Conservation (phyloP, 2,329 filamentous ascomycete genomes). For the Zymoseptoria ardabiliae region DNA sequence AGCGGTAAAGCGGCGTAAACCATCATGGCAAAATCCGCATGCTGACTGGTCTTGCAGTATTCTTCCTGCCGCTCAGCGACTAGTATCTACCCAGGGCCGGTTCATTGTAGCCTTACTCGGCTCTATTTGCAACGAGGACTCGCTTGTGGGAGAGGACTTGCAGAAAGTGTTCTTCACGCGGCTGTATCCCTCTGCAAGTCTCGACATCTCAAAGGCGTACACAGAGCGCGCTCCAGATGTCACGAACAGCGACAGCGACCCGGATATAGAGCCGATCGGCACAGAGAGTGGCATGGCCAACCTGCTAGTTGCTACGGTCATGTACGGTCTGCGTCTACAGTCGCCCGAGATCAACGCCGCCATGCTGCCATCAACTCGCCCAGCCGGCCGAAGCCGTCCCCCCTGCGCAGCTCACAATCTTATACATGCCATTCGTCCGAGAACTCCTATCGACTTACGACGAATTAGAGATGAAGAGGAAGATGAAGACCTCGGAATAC, state of each 20-base stretch:
- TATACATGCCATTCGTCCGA: not conserved
- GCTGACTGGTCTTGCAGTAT: not conserved
- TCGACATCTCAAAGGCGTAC: not conserved
- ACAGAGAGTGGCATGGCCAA: not conserved
- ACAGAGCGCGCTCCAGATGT: not conserved
- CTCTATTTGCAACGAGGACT: not conserved
- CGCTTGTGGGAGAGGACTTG: not conserved
- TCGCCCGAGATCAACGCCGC: not conserved
- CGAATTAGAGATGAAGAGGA: not conserved
- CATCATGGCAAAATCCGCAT: not conserved
- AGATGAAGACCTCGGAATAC: not conserved
- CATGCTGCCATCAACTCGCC: not conserved
- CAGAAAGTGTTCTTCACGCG: not conserved
- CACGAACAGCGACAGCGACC: not conserved
- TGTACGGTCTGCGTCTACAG: not conserved
- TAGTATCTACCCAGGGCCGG: not conserved
- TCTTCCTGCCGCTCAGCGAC: not conserved
- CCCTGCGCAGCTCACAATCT: not conserved
- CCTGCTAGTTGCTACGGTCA: not conserved
- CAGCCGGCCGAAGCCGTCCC: not conserved
- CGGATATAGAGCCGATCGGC: not conserved
- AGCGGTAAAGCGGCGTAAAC: not conserved
- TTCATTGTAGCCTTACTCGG: not conserved
- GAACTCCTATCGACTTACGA: not conserved
- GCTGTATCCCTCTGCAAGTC: not conserved